These are phyloP conservation scores for Purshia tridentata DNA, from an alignment of 306 rosid genomes.

Conservation along the genomic window DNA sequence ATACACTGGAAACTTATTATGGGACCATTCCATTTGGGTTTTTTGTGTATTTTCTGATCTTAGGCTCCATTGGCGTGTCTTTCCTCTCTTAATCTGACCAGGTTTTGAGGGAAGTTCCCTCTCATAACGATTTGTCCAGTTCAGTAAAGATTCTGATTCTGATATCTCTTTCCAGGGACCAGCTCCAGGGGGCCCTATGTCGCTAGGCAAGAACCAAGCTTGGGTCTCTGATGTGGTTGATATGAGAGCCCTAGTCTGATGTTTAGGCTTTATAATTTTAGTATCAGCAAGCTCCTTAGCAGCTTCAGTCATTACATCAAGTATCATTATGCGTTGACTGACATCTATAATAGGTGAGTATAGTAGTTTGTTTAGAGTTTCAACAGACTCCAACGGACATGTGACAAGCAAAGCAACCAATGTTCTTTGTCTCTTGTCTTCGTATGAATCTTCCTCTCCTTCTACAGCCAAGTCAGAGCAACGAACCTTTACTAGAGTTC, in stretches of 20 bases:
- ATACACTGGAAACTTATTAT: slow-evolving; percentile 84
- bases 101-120: slow-evolving; percentile 74
- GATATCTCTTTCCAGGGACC: slow-evolving; percentile 83
- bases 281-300: slow-evolving; percentile 85
- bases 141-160: slow-evolving; percentile 59
- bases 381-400: slow-evolving; percentile 71
- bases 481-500: slow-evolving; percentile 86
- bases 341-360: slow-evolving; percentile 86
- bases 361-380: slow-evolving; percentile 64
- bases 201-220: slow-evolving; percentile 91
- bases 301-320: slow-evolving; percentile 91
- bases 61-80: slow-evolving; percentile 78
- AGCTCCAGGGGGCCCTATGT: slow-evolving; percentile 69
- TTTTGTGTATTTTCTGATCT: slow-evolving; percentile 42
- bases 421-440: slow-evolving; percentile 84
- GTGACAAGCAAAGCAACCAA: slow-evolving; percentile 75
- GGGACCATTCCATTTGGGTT: slow-evolving; percentile 62
- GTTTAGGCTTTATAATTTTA: slow-evolving; percentile 55
- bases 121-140: slow-evolving; percentile 83
- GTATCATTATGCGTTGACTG: slow-evolving; percentile 90
- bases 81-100: slow-evolving; percentile 70
- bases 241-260: slow-evolving; percentile 55
- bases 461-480: slow-evolving; percentile 90
- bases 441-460: slow-evolving; percentile 84
- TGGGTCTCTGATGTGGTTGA: slow-evolving; percentile 68